phyloP scores from a whole-genome alignment of 345 rosid genomes.

The Euphorbia peplus region DNA sequence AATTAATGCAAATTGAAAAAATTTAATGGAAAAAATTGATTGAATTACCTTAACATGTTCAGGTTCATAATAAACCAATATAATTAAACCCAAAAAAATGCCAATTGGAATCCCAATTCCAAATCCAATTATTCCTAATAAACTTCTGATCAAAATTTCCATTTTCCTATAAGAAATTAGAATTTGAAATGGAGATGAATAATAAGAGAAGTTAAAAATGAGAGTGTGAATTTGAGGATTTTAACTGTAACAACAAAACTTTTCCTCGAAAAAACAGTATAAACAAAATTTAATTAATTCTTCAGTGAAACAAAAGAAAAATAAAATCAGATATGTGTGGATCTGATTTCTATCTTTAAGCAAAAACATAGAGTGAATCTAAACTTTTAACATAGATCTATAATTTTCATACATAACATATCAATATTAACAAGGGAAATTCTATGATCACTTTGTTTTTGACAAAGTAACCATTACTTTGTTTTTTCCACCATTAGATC shows the following conservation, averaged over 20 bases:
- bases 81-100: slow-evolving; percentile 33
- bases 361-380: neutral
- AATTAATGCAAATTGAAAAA: neutral
- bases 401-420: too few relatives aligned
- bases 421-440: too few relatives aligned
- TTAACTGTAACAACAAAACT: neutral
- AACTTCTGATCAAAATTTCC: slow-evolving; percentile 27
- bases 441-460: too few relatives aligned
- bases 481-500: too few relatives aligned
- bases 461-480: too few relatives aligned
- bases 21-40: too few relatives aligned
- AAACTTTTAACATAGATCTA: too few relatives aligned
- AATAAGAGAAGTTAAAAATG: neutral
- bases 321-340: slow-evolving; percentile 8
- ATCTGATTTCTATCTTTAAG: neutral
- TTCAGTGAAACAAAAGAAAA: neutral
- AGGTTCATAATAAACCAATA: slow-evolving; percentile 30
- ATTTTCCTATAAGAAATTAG: slow-evolving; percentile 9
- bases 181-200: neutral
- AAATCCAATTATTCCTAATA: slow-evolving; percentile 40
- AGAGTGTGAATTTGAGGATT: neutral
- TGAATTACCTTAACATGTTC: slow-evolving; percentile 31
- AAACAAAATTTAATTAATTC: neutral
- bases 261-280: too few relatives aligned
- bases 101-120: slow-evolving; percentile 42